Evolutionary conservation across 331 rosid species (phyloP).

Genomic region (Rhamnella rubrinervis): DNA sequence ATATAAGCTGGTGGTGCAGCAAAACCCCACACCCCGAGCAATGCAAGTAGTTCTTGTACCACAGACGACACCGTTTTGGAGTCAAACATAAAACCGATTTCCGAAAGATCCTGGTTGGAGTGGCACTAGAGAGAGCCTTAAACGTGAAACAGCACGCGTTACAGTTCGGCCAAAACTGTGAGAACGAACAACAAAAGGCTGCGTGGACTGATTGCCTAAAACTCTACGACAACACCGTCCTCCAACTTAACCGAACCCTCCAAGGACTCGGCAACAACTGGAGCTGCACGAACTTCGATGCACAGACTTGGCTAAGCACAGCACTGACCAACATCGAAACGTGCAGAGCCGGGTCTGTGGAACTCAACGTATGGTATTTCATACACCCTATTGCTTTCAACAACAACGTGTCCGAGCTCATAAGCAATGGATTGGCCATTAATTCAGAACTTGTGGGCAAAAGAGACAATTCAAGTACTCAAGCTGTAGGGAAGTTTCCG

Average conservation of each 20-base stretch:
- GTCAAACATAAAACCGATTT: slow-evolving; percentile 51
- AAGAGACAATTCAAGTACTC: not conserved
- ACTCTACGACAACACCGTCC: slow-evolving; percentile 54
- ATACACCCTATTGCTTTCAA: slow-evolving; percentile 22
- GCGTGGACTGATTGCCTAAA: slow-evolving; percentile 61
- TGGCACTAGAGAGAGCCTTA: slow-evolving; percentile 52
- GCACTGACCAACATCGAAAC: slow-evolving; percentile 71
- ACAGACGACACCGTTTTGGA: slow-evolving; percentile 18
- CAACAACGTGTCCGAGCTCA: slow-evolving; percentile 62
- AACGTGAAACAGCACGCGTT: slow-evolving; percentile 21
- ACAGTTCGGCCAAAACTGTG: slow-evolving; percentile 3
- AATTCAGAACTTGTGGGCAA: slow-evolving; percentile 41
- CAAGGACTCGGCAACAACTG: slow-evolving; percentile 24
- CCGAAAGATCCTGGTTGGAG: slow-evolving; percentile 35
- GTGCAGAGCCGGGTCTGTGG: slow-evolving; percentile 51
- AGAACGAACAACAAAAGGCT: slow-evolving; percentile 32
- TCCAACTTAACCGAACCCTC: slow-evolving; percentile 63
- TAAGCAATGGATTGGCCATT: slow-evolving; percentile 66
- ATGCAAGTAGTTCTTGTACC: slow-evolving; percentile 55
- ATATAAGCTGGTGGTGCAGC: slow-evolving; percentile 68
- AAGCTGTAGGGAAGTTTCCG: slow-evolving; percentile 32
- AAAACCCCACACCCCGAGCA: slow-evolving; percentile 71
- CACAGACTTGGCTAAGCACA: slow-evolving; percentile 91
- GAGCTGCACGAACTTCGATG: slow-evolving; percentile 51
- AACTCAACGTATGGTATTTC: slow-evolving; percentile 41